phyloP scores from a whole-genome alignment of 352 stramenopile genomes.

The Pythium grandisporangium region DNA sequence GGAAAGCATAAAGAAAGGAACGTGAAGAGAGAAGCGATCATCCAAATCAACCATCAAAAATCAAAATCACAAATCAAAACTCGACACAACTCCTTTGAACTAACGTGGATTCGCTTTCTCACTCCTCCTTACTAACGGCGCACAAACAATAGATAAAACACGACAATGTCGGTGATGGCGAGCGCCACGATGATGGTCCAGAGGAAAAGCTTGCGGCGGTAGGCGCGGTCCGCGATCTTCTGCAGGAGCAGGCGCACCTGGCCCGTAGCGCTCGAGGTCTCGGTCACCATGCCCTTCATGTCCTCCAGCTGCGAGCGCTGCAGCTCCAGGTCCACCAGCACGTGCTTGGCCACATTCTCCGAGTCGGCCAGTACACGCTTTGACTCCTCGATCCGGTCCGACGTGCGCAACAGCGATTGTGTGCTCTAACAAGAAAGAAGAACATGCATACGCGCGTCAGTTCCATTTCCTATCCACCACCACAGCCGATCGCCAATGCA shows the following conservation, averaged over 20 bases:
- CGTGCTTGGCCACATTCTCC: conserved; percentile 58
- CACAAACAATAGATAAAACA: conserved; percentile 85
- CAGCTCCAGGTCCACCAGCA: conserved; percentile 70
- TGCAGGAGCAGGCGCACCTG: conserved; percentile 57
- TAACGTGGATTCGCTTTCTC: too few species aligned
- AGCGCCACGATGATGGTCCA: conserved; percentile 62
- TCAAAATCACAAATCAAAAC: too few species aligned
- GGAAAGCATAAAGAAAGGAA: too few species aligned
- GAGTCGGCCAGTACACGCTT: conserved; percentile 53
- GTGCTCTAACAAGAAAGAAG: conserved; percentile 25
- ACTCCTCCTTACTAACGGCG: conserved; percentile 6
- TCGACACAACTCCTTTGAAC: too few species aligned
- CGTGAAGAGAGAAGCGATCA: too few species aligned
- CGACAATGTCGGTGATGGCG: conserved; percentile 49
- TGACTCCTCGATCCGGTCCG: conserved; percentile 63
- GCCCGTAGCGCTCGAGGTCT: conserved; percentile 57
- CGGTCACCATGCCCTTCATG: conserved; percentile 71
- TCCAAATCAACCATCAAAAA: too few species aligned
- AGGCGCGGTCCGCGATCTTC: conserved; percentile 61
- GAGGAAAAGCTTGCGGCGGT: conserved; percentile 63
- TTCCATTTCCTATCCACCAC: too few species aligned
- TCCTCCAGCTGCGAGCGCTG: conserved; percentile 73
- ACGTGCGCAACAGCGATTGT: conserved; percentile 53
- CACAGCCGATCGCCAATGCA: too few species aligned
- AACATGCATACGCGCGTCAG: background rate